phyloP scores from a whole-genome alignment of 2,329 filamentous ascomycete species.

The Graphilbum fragrans region DNA sequence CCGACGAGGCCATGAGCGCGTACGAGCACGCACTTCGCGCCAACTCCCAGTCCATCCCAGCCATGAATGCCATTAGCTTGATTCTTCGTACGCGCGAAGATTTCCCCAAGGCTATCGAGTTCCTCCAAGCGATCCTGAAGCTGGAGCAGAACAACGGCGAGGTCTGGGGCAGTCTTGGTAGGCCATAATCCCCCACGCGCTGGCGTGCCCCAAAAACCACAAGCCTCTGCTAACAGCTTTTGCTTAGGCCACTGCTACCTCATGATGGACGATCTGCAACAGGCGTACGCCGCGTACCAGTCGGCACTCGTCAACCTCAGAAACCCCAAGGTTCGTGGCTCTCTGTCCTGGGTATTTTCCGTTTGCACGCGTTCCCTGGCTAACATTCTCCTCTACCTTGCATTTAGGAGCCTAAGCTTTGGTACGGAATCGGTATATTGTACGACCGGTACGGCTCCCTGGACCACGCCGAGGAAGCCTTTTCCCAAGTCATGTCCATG shows the following conservation, averaged over 20 bases:
- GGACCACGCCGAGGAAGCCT: slow-evolving; percentile 95
- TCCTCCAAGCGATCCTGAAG: slow-evolving; percentile 80
- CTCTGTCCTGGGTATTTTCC: not conserved
- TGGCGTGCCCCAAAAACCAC: no score
- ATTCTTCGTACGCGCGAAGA: slow-evolving; percentile 87
- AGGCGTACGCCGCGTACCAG: slow-evolving; percentile 94
- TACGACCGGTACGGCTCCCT: slow-evolving; percentile 95
- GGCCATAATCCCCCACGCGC: not conserved
- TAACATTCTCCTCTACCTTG: not conserved
- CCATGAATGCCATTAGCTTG: slow-evolving; percentile 88
- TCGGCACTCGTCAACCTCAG: slow-evolving; percentile 85
- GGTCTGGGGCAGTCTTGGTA: slow-evolving; percentile 91
- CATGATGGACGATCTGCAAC: slow-evolving; percentile 97
- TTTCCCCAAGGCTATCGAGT: slow-evolving; percentile 88
- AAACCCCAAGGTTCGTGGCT: slow-evolving; percentile 67
- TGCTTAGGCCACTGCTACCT: slow-evolving; percentile 85
- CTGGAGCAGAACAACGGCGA: slow-evolving; percentile 83
- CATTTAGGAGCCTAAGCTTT: slow-evolving; percentile 73
- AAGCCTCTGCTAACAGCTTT: not conserved
- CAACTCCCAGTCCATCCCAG: slow-evolving; percentile 77
- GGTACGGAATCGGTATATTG: slow-evolving; percentile 96
- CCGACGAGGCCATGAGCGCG: slow-evolving; percentile 78
- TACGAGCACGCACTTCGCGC: slow-evolving; percentile 84
- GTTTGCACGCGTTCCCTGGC: not conserved
- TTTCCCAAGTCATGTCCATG: slow-evolving; percentile 98